phyloP scores from a whole-genome alignment of 164 flowering plant genomes.

The Litsea cubeba region DNA sequence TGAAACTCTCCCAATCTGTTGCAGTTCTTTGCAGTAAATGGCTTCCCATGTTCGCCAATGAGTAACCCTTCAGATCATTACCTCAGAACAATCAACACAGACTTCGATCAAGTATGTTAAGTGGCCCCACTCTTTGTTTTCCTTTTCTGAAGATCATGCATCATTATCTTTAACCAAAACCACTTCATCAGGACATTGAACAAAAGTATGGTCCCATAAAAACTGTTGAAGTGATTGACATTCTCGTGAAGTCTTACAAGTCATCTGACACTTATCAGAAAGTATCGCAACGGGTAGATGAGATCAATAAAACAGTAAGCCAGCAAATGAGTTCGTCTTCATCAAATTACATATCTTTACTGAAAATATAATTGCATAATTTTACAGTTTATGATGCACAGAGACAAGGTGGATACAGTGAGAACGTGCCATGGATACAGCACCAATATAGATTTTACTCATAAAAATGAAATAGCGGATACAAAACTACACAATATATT shows the following conservation, averaged over 20 bases:
- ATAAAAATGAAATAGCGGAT: too few relatives aligned
- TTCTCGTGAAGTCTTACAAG: slow-evolving; percentile 39
- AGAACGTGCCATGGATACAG: too few relatives aligned
- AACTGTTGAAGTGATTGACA: slow-evolving; percentile 28
- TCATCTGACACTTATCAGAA: slow-evolving; percentile 30
- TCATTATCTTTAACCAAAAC: too few relatives aligned
- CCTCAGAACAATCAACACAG: slow-evolving; percentile 65
- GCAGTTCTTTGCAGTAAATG: slow-evolving; percentile 66
- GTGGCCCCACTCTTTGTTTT: not conserved
- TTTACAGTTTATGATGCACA: too few relatives aligned
- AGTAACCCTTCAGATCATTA: slow-evolving; percentile 82
- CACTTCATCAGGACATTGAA: slow-evolving; percentile 26
- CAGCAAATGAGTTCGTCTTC: not conserved
- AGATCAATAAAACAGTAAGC: slow-evolving; percentile 28
- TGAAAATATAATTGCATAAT: too few relatives aligned
- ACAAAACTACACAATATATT: too few relatives aligned
- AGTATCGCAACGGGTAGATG: slow-evolving; percentile 21
- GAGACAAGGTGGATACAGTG: too few relatives aligned
- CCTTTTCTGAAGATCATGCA: not conserved
- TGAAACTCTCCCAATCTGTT: not conserved
- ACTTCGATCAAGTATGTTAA: slow-evolving; percentile 52
- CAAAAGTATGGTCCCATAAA: slow-evolving; percentile 24
- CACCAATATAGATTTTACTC: too few relatives aligned
- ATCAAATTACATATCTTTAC: not conserved
- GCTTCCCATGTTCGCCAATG: slow-evolving; percentile 63